Conservation (phyloP, 306 rosid species). For the Cicer pinnatifidum region DNA sequence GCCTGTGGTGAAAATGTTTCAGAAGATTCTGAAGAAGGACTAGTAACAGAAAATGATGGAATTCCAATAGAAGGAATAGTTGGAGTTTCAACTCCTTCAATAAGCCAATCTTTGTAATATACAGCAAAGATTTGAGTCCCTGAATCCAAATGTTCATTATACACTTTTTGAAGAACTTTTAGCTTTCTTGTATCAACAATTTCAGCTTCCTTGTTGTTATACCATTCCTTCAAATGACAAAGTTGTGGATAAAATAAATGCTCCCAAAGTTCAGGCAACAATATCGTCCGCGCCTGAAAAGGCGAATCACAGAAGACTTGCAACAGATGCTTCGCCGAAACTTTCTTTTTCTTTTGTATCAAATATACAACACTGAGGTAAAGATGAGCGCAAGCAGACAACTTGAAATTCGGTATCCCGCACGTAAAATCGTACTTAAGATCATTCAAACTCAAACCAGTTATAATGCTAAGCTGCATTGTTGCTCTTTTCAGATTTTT, state of each 20-base stretch:
- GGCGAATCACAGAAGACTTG: slow-evolving; percentile 81
- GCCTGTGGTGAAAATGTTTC: slow-evolving; percentile 67
- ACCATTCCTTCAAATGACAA: slow-evolving; percentile 71
- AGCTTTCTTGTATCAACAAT: slow-evolving; percentile 52
- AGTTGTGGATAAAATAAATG: slow-evolving; percentile 71
- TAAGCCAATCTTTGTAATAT: slow-evolving; percentile 89
- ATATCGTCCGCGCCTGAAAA: slow-evolving; percentile 62
- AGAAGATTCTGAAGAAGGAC: slow-evolving; percentile 54
- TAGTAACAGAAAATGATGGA: slow-evolving; percentile 54
- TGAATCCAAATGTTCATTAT: slow-evolving; percentile 69
- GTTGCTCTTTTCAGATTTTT: slow-evolving; percentile 58
- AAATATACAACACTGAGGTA: slow-evolving; percentile 75
- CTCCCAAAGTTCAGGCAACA: slow-evolving; percentile 84
- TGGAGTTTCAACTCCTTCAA: slow-evolving; percentile 74
- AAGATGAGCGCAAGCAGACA: slow-evolving; percentile 92
- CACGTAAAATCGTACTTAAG: slow-evolving; percentile 56
- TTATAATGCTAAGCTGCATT: slow-evolving; percentile 69
- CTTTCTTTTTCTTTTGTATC: slow-evolving; percentile 63
- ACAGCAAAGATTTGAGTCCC: slow-evolving; percentile 64
- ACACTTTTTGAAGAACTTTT: slow-evolving; percentile 61
- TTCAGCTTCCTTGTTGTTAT: slow-evolving; percentile 55
- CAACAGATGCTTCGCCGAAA: slow-evolving; percentile 79
- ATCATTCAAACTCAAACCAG: slow-evolving; percentile 68
- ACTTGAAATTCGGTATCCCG: slow-evolving; percentile 64
- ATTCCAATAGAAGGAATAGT: slow-evolving; percentile 59